Percentiles rank a stretch among this genome's conserved stretches.
Conservation (phyloP, 352 stramenopile genomes). For the Phytophthora macrochlamydospora region DNA sequence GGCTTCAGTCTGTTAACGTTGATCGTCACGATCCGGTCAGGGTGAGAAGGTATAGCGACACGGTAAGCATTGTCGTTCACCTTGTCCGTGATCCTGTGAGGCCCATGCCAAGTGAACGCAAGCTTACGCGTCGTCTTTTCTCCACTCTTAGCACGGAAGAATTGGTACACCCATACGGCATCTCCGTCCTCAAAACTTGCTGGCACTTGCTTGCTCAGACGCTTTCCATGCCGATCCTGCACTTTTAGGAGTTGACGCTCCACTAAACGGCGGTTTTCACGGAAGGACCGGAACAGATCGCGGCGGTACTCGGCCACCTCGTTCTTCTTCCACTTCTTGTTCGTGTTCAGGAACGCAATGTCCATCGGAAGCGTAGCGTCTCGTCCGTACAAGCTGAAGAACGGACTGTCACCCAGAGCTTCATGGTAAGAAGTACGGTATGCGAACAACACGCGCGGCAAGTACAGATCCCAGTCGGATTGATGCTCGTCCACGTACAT, state of each 20-base stretch:
- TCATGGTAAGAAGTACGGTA: conserved; percentile 11
- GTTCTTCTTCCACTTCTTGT: not conserved
- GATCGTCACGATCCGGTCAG: not conserved
- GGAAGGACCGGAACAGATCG: not conserved
- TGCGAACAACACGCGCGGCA: conserved; percentile 5
- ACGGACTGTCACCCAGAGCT: conserved; percentile 1
- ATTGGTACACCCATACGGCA: not conserved
- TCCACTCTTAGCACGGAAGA: not conserved
- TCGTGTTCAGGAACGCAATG: conserved; percentile 6
- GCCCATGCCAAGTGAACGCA: not conserved
- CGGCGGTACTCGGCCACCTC: not conserved
- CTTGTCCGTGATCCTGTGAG: not conserved
- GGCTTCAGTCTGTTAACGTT: not conserved
- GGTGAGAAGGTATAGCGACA: not conserved
- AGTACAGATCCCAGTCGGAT: conserved; percentile 5
- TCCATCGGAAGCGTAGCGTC: not conserved
- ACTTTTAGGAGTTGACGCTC: conserved; percentile 1
- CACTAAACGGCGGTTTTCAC: not conserved
- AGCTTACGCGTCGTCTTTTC: not conserved
- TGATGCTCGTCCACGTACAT: conserved; percentile 10
- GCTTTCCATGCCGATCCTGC: not conserved
- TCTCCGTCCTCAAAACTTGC: not conserved
- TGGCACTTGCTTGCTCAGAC: not conserved
- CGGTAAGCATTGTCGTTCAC: not conserved
- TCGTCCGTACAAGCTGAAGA: conserved; percentile 9